These are phyloP conservation scores for Phytomonas francai DNA, from an alignment of 208 protist species.

Conservation along the genomic window DNA sequence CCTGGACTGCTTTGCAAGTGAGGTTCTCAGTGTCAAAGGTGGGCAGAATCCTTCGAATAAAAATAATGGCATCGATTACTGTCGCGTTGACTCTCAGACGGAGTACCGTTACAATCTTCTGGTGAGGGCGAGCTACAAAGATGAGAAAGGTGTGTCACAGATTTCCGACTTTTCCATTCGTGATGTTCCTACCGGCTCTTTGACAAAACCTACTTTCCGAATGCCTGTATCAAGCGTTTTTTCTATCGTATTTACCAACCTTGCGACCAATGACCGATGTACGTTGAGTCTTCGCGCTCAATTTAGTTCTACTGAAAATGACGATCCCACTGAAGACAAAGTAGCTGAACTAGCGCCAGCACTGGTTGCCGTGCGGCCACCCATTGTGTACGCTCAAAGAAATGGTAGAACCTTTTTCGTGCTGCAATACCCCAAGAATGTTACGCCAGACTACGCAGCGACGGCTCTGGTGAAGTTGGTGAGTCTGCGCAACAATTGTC, in stretches of 20 bases:
- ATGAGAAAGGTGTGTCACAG: constrained; percentile 12
- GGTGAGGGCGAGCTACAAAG: constrained; percentile 27
- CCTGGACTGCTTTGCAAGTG: constrained; percentile 56
- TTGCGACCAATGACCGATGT: constrained; percentile 26
- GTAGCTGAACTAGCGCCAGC: constrained; percentile 17
- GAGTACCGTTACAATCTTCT: constrained; percentile 45
- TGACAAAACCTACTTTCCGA: constrained; percentile 27
- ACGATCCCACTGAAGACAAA: neutral
- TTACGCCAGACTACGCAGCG: neutral
- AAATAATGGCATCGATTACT: constrained; percentile 27
- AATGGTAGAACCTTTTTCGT: constrained; percentile 26
- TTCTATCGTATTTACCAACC: constrained; percentile 58
- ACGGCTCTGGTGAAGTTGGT: constrained; percentile 20
- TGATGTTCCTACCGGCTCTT: constrained; percentile 49
- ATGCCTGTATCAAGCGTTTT: constrained; percentile 21
- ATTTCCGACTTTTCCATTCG: constrained; percentile 42
- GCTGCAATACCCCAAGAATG: constrained; percentile 25
- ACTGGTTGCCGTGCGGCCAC: constrained; percentile 42
- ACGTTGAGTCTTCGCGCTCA: constrained; percentile 33
- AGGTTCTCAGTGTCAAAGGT: constrained; percentile 36
- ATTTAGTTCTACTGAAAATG: constrained; percentile 12
- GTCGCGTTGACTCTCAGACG: constrained; percentile 47
- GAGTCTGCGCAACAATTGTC: neutral
- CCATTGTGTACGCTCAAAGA: constrained; percentile 36
- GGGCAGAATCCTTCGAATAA: constrained; percentile 7